These are phyloP conservation scores for Bacterosira constricta DNA, from an alignment of 108 stramenopile species.

Conservation along the genomic window DNA sequence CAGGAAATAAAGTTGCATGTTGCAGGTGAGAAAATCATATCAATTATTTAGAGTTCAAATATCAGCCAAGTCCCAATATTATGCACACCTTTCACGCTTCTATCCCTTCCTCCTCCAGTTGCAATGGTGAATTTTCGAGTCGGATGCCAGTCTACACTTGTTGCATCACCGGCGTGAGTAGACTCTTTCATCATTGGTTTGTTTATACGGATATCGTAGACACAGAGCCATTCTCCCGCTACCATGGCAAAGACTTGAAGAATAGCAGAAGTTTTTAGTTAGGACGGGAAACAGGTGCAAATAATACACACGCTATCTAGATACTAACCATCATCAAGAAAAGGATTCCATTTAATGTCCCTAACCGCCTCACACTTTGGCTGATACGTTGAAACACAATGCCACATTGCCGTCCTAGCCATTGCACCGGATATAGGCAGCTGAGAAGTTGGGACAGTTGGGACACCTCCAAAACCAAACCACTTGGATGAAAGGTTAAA, in stretches of 20 bases:
- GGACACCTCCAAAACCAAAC: slow-evolving; percentile 43
- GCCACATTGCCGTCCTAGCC: slow-evolving; percentile 49
- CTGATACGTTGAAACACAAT: slow-evolving; percentile 63
- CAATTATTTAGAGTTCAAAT: not conserved
- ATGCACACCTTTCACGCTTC: slow-evolving; percentile 65
- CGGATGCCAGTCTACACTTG: slow-evolving; percentile 87
- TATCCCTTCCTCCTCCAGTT: slow-evolving; percentile 81
- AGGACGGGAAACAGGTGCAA: not conserved
- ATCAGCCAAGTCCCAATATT: not conserved
- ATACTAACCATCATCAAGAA: slow-evolving; percentile 60
- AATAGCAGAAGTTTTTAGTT: not conserved
- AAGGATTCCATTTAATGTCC: slow-evolving; percentile 78
- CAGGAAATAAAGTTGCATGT: slow-evolving; percentile 14
- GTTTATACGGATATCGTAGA: slow-evolving; percentile 70
- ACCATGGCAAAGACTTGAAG: slow-evolving; percentile 75
- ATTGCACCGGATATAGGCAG: slow-evolving; percentile 6
- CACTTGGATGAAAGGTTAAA: slow-evolving; percentile 1
- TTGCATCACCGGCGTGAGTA: slow-evolving; percentile 84
- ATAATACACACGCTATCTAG: too few species aligned
- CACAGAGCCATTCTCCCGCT: slow-evolving; percentile 73
- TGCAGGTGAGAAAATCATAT: slow-evolving; percentile 14
- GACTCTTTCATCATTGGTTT: slow-evolving; percentile 62
- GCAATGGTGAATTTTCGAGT: slow-evolving; percentile 65
- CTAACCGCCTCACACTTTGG: slow-evolving; percentile 84
- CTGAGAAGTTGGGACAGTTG: slow-evolving; percentile 8